Conservation (phyloP, 345 rosid genomes). For the Dipteronia sinensis region DNA sequence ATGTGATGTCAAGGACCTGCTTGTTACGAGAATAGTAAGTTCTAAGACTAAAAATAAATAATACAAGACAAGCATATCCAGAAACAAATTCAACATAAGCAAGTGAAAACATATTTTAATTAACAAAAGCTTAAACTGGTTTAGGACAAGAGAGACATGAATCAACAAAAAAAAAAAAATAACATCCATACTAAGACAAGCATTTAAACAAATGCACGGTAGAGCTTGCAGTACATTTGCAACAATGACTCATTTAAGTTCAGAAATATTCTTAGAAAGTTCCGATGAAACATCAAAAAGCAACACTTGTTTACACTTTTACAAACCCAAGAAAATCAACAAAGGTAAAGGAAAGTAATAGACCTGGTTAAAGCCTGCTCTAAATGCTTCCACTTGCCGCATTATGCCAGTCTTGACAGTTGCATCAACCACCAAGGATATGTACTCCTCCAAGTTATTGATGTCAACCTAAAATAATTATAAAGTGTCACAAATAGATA, state of each 20-base stretch:
- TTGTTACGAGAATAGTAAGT: conserved; percentile 12
- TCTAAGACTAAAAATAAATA: neutral
- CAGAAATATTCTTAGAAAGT: neutral
- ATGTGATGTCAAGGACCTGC: conserved; percentile 91
- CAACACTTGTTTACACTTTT: neutral
- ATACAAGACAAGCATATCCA: neutral
- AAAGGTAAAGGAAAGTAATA: conserved; percentile 11
- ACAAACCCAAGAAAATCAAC: neutral
- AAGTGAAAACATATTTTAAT: neutral
- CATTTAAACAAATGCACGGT: neutral
- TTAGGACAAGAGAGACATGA: neutral
- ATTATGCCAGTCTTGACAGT: conserved; percentile 80
- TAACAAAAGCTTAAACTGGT: neutral
- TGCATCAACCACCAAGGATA: conserved; percentile 86
- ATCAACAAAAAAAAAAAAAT: neutral
- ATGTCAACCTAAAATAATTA: conserved; percentile 64
- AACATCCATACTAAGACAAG: neutral
- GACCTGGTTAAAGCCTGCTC: conserved; percentile 97
- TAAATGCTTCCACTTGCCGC: conserved; percentile 89
- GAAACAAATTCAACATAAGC: neutral
- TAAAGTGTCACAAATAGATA: neutral
- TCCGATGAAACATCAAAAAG: neutral
- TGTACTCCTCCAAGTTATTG: conserved; percentile 82
- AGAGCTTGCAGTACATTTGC: neutral
- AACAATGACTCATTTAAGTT: neutral